phyloP scores from a whole-genome alignment of 116 monocot species.

The Dioscorea cayenensis region DNA sequence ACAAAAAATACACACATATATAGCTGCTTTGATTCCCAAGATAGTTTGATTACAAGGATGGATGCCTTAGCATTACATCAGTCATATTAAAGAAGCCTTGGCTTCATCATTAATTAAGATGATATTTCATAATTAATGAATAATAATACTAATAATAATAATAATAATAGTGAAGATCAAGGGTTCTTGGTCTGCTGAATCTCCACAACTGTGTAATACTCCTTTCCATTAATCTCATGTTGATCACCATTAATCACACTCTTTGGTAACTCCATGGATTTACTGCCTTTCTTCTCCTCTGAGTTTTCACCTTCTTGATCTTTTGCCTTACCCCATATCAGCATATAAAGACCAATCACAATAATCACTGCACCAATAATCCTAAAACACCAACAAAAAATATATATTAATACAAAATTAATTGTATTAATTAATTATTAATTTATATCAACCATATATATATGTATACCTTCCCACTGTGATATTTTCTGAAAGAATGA shows the following conservation, averaged over 20 bases:
- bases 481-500: slow-evolving; percentile 71
- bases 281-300: slow-evolving; percentile 2
- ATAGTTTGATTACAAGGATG: background rate
- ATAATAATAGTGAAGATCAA: background rate
- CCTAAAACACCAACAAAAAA: slow-evolving; percentile 19
- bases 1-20: too few relatives aligned
- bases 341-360: slow-evolving; percentile 63
- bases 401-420: background rate
- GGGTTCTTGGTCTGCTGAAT: background rate
- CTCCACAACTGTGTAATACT: background rate
- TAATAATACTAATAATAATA: too few relatives aligned
- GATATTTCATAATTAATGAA: background rate
- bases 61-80: background rate
- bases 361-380: slow-evolving; percentile 70
- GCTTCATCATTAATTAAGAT: background rate
- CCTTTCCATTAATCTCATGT: background rate
- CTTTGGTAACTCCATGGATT: slow-evolving; percentile 10
- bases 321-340: slow-evolving; percentile 80
- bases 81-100: background rate
- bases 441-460: too few relatives aligned
- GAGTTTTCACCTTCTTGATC: slow-evolving; percentile 21
- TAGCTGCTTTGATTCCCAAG: too few relatives aligned
- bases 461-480: slow-evolving; percentile 50
- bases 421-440: background rate
- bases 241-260: background rate